These are phyloP conservation scores for Tricholoma hemisulphureum DNA, from an alignment of 768 basidiomycete genomes.

Conservation along the genomic window DNA sequence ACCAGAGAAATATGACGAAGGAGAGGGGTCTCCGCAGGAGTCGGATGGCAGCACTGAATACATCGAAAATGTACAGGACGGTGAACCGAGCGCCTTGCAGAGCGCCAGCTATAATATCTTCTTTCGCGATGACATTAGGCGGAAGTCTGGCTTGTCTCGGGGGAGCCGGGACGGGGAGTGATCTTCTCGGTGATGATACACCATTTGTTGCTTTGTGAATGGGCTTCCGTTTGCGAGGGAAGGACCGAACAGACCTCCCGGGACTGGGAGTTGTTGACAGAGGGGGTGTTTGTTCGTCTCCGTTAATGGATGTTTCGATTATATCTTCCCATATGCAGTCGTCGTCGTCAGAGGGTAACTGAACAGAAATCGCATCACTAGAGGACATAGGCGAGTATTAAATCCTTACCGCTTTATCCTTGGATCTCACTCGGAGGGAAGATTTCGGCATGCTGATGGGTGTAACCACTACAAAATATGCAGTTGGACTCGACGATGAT, in stretches of 20 bases:
- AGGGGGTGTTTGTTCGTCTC: conserved; percentile 9
- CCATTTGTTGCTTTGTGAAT: conserved; percentile 19
- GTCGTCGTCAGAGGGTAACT: conserved; percentile 14
- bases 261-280: conserved; percentile 9
- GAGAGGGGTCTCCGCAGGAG: conserved; percentile 58
- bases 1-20: conserved; percentile 48
- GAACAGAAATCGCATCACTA: too few species aligned
- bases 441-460: neutral
- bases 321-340: conserved; percentile 36
- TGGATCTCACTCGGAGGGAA: neutral
- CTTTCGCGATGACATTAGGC: conserved; percentile 18
- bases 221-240: conserved; percentile 31
- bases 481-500: too few species aligned
- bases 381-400: neutral
- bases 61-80: conserved; percentile 43
- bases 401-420: neutral
- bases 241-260: conserved; percentile 15
- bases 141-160: conserved; percentile 7
- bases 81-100: conserved; percentile 28
- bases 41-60: conserved; percentile 45
- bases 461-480: too few species aligned
- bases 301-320: conserved; percentile 11
- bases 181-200: conserved; percentile 21
- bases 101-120: conserved; percentile 30
- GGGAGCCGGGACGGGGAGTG: conserved; percentile 5